phyloP scores from a whole-genome alignment of 2,329 filamentous ascomycete species.

The Pseudogymnoascus sp. region DNA sequence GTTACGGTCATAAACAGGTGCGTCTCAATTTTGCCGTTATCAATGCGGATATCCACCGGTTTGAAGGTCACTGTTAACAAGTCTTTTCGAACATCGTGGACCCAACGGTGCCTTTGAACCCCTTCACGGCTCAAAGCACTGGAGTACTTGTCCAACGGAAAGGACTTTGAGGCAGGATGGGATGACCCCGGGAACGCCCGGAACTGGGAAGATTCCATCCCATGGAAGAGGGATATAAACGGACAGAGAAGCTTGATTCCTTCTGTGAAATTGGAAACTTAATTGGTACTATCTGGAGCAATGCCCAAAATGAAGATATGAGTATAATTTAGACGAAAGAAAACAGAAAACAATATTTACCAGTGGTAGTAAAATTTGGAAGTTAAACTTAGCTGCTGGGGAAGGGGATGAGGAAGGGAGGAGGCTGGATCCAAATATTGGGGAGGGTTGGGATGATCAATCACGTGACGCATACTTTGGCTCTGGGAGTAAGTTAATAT shows the following conservation, averaged over 20 bases:
- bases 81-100: conserved; percentile 21
- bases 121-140: conserved; percentile 19
- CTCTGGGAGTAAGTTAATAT: neutral
- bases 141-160: conserved; percentile 27
- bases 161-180: conserved; percentile 14
- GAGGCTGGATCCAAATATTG: neutral
- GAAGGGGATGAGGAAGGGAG: neutral
- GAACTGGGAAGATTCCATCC: neutral
- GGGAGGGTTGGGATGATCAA: too few relatives aligned
- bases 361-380: neutral
- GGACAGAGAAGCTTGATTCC: neutral
- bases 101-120: conserved; percentile 22
- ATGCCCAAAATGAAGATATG: neutral
- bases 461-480: neutral
- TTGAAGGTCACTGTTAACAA: conserved; percentile 24
- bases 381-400: neutral
- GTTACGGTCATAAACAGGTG: conserved; percentile 30
- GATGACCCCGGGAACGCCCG: neutral
- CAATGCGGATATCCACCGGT: conserved; percentile 16
- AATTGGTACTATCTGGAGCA: neutral
- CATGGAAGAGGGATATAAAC: neutral
- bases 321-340: neutral
- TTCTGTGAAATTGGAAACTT: neutral
- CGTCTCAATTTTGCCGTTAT: conserved; percentile 16
- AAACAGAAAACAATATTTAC: neutral